A percentile compares a stretch with the other conserved stretches of the same genome.
These are phyloP conservation scores for Fraxinus latifolia DNA, from an alignment of 305 asterid species.

Conservation along the genomic window DNA sequence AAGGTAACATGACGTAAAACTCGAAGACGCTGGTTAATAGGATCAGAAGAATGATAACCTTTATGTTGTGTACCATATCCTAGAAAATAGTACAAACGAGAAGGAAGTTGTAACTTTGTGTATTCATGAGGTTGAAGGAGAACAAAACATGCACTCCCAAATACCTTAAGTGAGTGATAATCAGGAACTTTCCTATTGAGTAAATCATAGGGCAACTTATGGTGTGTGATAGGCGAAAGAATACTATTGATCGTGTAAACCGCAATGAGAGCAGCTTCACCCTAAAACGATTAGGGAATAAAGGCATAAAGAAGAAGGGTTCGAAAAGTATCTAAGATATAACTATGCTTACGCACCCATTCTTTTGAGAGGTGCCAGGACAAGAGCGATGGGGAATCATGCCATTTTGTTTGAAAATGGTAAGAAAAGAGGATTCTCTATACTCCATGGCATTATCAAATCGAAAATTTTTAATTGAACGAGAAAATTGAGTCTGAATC, in stretches of 20 bases:
- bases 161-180: not conserved
- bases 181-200: not conserved
- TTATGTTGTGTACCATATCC: not conserved
- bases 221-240: not conserved
- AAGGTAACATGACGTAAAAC: not conserved
- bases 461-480: too few species aligned
- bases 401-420: too few species aligned
- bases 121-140: not conserved
- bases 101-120: not conserved
- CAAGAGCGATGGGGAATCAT: too few species aligned
- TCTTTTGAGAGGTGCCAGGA: too few species aligned
- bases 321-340: not conserved
- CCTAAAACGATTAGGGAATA: not conserved
- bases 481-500: too few species aligned
- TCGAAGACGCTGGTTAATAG: not conserved
- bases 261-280: not conserved
- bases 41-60: not conserved
- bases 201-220: not conserved
- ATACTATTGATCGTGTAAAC: not conserved
- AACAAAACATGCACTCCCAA: not conserved
- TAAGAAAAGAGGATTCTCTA: too few species aligned
- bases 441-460: too few species aligned
- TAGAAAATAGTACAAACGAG: not conserved
- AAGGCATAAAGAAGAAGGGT: not conserved
- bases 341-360: too few species aligned